A percentile compares a stretch with the other conserved stretches of the same genome.
Conservation (phyloP, 345 rosid genomes). For the Cardamine resedifolia region DNA sequence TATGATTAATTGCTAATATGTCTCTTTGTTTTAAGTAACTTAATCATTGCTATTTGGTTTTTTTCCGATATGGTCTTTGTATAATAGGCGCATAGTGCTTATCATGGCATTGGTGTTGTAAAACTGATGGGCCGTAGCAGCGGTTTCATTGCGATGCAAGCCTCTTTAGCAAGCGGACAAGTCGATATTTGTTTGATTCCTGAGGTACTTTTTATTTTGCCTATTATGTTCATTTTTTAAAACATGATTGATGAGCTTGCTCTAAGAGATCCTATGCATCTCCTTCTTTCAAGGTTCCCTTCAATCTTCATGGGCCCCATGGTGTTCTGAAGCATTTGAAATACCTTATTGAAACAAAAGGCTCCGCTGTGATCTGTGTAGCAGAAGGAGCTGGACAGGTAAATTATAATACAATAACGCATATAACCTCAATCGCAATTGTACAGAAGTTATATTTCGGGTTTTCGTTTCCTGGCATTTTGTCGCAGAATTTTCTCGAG, state of each 20-base stretch:
- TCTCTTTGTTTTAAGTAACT: slow-evolving; percentile 15
- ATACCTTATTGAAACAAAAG: slow-evolving; percentile 89
- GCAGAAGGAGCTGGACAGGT: slow-evolving; percentile 99
- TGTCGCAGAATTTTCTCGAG: slow-evolving; percentile 67
- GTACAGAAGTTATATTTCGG: neutral
- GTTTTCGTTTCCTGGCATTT: neutral
- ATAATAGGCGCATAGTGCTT: slow-evolving; percentile 89
- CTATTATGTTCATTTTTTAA: neutral
- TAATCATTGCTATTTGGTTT: neutral
- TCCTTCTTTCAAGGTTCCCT: slow-evolving; percentile 62
- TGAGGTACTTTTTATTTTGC: slow-evolving; percentile 54
- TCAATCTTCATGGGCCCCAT: slow-evolving; percentile 80
- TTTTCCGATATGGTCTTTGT: neutral
- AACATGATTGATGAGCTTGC: neutral
- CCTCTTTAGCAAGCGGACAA: slow-evolving; percentile 96
- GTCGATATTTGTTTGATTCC: slow-evolving; percentile 97
- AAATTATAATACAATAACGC: neutral
- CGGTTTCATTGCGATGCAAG: slow-evolving; percentile 98
- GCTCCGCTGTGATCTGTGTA: slow-evolving; percentile 94
- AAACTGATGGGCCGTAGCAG: slow-evolving; percentile 99
- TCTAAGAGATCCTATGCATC: slow-evolving; percentile 12
- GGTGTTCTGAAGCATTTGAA: slow-evolving; percentile 89
- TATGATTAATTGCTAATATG: neutral
- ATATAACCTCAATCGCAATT: neutral
- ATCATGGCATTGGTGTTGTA: slow-evolving; percentile 91